Base-by-base conservation (phyloP, 2,329 filamentous ascomycete species). In the Malbranchea zuffiana region DNA sequence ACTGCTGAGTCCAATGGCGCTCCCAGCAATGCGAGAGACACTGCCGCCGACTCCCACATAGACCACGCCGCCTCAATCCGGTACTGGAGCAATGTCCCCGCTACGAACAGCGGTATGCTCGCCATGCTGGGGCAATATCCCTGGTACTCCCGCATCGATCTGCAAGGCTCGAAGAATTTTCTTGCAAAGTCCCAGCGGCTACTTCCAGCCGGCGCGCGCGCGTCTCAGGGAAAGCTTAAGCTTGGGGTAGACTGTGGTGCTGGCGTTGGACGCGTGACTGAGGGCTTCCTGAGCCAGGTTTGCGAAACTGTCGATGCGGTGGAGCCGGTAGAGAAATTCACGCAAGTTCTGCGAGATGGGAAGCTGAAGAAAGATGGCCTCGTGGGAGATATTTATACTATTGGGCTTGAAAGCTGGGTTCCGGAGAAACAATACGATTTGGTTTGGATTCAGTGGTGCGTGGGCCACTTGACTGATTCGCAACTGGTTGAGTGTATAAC, bases 401-500 rank as follows among this genome's bases (percentile, higher is more conserved):
- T 79, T 2, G 83, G 84, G 0, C 62, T 93, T 1, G 80, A 93
- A 57, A 68, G 72, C 18, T 92, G 83, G 83, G 65, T 69, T 1
- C 61, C 57, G 3, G 44, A 45, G 33, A 58, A 59, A 6, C 55
- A 61, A 32, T 95, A 95, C 58, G 80, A 87, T 54, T 57, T 94
- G 30, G 76, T 95, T 43, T 94, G 84, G 83, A 80, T 74, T 35
- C 87, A 95, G 59, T 94, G 87, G 86, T 95, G 86, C 57, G 60
- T 88, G 5, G 81, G 83, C 16, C 80, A 95, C 56, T 63, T 94
- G 37, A 85, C 74, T 0, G 85, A 94, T 53, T 60, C 59, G 5
- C 76, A 92, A 55, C 55, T 95, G 3, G 65, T 81, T 1, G 63
- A 62, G 2, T 93, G 79, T 50, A 59, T 95, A 11, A 48, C 62